Evolutionary conservation across 768 basidiomycete species (phyloP).

Genomic region (Termitomyces sp.): DNA sequence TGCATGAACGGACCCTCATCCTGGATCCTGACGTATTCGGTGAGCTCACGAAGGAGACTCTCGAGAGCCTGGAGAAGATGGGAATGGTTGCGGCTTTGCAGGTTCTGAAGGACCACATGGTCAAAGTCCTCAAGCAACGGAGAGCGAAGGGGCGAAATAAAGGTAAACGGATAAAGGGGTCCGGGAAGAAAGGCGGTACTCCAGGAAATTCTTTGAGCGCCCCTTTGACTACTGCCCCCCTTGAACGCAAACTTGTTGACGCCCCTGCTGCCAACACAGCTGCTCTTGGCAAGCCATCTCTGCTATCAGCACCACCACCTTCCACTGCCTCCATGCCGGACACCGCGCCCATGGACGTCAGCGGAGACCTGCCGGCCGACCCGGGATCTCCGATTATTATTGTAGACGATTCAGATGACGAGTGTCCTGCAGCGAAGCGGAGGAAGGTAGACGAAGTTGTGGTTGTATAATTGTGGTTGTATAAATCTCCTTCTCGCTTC

Average conservation of each 20-base stretch:
- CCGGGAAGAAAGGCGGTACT: constrained; percentile 20
- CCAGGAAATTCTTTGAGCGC: constrained; percentile 12
- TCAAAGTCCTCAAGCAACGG: constrained; percentile 77
- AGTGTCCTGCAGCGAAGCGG: constrained; percentile 52
- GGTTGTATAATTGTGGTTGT: constrained; percentile 2
- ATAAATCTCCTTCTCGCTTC: not conserved
- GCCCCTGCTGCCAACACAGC: not conserved
- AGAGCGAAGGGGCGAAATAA: constrained; percentile 36
- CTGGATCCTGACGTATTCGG: constrained; percentile 85
- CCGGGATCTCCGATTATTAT: constrained; percentile 52
- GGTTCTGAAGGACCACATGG: constrained; percentile 80
- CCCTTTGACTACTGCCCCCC: constrained; percentile 44
- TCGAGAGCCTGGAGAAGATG: constrained; percentile 72
- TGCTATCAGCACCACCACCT: constrained; percentile 4
- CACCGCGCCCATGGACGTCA: constrained; percentile 25
- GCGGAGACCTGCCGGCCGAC: constrained; percentile 16
- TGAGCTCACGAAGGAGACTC: constrained; percentile 64
- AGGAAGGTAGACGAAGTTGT: constrained; percentile 38
- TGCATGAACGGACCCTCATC: constrained; percentile 80
- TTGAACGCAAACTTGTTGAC: constrained; percentile 17
- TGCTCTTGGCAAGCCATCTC: not conserved
- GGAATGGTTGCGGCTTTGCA: constrained; percentile 79
- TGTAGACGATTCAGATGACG: constrained; percentile 56
- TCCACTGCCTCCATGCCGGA: constrained; percentile 17
- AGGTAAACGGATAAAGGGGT: constrained; percentile 22